phyloP scores from a whole-genome alignment of 192 early-diverging fungal genomes.

The Umbelopsis vinacea region DNA sequence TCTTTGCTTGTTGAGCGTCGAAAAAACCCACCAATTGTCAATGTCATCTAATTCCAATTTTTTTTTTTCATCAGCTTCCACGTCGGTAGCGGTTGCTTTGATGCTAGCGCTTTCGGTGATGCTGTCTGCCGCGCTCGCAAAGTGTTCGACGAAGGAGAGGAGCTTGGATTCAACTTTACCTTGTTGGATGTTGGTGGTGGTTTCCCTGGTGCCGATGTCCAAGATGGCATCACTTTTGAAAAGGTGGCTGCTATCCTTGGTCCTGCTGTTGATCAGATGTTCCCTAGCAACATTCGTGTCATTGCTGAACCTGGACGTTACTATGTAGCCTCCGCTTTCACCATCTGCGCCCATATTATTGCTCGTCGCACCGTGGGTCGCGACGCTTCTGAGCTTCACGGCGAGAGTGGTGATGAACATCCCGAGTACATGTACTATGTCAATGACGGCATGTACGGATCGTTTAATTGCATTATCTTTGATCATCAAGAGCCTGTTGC shows the following conservation, averaged over 20 bases:
- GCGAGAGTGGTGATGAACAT: slow-evolving; percentile 27
- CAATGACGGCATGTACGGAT: slow-evolving; percentile 98
- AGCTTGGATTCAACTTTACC: slow-evolving; percentile 73
- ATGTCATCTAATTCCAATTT: too few relatives aligned
- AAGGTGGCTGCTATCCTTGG: slow-evolving; percentile 80
- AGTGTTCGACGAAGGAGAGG: slow-evolving; percentile 88
- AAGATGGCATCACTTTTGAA: slow-evolving; percentile 81
- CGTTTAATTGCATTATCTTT: slow-evolving; percentile 98
- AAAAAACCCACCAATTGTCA: too few relatives aligned
- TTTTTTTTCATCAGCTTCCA: slow-evolving; percentile 80
- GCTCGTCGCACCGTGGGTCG: slow-evolving; percentile 81
- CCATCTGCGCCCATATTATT: slow-evolving; percentile 91
- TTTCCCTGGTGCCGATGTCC: slow-evolving; percentile 84
- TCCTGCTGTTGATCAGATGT: slow-evolving; percentile 76
- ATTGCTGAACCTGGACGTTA: slow-evolving; percentile 99
- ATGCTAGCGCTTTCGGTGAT: slow-evolving; percentile 86
- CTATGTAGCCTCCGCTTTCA: slow-evolving; percentile 93
- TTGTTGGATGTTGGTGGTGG: slow-evolving; percentile 93
- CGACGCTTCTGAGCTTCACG: slow-evolving; percentile 45
- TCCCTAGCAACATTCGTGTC: slow-evolving; percentile 85
- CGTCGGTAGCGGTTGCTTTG: slow-evolving; percentile 94
- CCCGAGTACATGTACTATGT: slow-evolving; percentile 84
- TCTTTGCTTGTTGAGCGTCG: neutral
- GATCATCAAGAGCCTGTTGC: slow-evolving; percentile 87
- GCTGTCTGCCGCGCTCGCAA: slow-evolving; percentile 83